A percentile compares a stretch with the other conserved stretches of the same genome.
Conservation (phyloP, 306 rosid genomes). For the Senna tora region DNA sequence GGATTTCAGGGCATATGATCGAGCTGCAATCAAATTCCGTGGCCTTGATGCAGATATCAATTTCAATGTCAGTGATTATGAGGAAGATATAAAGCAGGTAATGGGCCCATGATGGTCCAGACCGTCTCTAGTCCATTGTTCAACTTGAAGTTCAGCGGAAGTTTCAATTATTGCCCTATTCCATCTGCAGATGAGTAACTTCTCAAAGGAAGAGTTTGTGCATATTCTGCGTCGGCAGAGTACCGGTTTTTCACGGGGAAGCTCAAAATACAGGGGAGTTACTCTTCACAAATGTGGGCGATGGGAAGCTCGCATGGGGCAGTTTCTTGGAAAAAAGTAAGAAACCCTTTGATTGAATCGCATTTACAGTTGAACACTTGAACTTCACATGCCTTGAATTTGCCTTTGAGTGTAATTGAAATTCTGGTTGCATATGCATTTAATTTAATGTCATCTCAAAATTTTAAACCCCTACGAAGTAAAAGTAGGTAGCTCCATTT, state of each 20-base stretch:
- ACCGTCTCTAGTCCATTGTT: not conserved
- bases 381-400: not conserved
- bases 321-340: slow-evolving; percentile 91
- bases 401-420: not conserved
- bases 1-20: slow-evolving; percentile 79
- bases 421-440: not conserved
- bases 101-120: not conserved
- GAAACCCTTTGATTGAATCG: slow-evolving; percentile 34
- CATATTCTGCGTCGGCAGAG: slow-evolving; percentile 91
- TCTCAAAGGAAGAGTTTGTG: slow-evolving; percentile 87
- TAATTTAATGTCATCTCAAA: not conserved
- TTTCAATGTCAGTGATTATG: slow-evolving; percentile 76
- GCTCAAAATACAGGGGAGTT: slow-evolving; percentile 92
- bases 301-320: slow-evolving; percentile 99
- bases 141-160: not conserved
- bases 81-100: slow-evolving; percentile 85
- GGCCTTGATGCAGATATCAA: slow-evolving; percentile 92
- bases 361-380: slow-evolving; percentile 1
- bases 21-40: slow-evolving; percentile 94
- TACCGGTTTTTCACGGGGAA: slow-evolving; percentile 91
- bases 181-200: slow-evolving; percentile 70
- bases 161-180: not conserved
- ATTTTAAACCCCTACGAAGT: not conserved
- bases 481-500: not conserved
- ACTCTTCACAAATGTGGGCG: slow-evolving; percentile 94